Percentiles rank a stretch among this genome's conserved stretches.
These are phyloP conservation scores for Pythium aristosporum DNA, from an alignment of 352 stramenopile species.

Conservation along the genomic window DNA sequence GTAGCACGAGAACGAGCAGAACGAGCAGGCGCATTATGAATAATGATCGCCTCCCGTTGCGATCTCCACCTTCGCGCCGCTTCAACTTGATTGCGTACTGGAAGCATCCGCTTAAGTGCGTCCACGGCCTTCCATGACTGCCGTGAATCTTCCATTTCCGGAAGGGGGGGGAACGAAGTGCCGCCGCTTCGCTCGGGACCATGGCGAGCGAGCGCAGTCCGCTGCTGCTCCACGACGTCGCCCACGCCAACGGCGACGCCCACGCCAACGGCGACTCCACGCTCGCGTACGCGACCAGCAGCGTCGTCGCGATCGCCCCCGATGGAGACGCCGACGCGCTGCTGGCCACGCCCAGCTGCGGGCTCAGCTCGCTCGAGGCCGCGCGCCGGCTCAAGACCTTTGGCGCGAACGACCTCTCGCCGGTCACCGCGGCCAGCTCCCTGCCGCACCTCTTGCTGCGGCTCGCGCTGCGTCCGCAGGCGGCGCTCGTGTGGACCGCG, in stretches of 20 bases:
- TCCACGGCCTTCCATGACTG: not conserved
- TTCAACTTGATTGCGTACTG: not conserved
- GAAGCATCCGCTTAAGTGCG: not conserved
- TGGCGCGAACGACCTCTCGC: slow-evolving; percentile 84
- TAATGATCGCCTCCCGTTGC: not conserved
- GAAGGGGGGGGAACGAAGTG: not conserved
- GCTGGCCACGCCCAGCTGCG: slow-evolving; percentile 60
- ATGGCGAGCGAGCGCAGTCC: slow-evolving; percentile 12
- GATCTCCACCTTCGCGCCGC: not conserved
- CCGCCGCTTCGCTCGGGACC: not conserved
- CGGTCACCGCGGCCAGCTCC: not conserved
- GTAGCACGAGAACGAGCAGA: not conserved
- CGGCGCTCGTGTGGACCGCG: slow-evolving; percentile 91
- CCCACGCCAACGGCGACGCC: slow-evolving; percentile 9
- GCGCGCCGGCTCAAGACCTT: slow-evolving; percentile 76
- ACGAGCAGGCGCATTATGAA: not conserved
- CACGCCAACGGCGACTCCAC: slow-evolving; percentile 1
- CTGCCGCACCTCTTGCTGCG: slow-evolving; percentile 27
- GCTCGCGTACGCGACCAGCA: not conserved
- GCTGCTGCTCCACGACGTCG: slow-evolving; percentile 9
- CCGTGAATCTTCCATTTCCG: not conserved
- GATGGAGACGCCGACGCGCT: slow-evolving; percentile 43
- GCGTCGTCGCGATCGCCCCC: slow-evolving; percentile 5
- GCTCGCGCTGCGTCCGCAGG: slow-evolving; percentile 75
- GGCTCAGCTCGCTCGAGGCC: slow-evolving; percentile 82